A percentile compares a stretch with the other conserved stretches of the same genome.
phyloP scores from a whole-genome alignment of 768 basidiomycete genomes.

The Lanmaoa pseudosensibilis region DNA sequence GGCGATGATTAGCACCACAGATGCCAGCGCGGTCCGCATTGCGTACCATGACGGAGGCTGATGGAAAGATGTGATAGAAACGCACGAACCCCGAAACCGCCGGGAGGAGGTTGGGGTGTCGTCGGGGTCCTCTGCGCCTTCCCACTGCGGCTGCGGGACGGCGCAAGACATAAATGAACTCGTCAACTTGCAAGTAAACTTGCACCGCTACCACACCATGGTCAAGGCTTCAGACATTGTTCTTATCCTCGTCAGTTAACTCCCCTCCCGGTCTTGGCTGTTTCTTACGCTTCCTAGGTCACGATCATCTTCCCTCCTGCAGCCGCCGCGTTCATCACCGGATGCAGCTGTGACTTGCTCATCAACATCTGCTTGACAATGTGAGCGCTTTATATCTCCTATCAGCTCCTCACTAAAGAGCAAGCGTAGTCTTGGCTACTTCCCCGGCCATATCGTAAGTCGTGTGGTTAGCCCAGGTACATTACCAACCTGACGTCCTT shows the following conservation, averaged over 20 bases:
- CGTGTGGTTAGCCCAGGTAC: no score
- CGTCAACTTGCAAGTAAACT: background rate
- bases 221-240: slow-evolving; percentile 69
- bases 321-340: slow-evolving; percentile 72
- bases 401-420: slow-evolving; percentile 1
- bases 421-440: slow-evolving; percentile 62
- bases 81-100: slow-evolving; percentile 15
- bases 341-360: slow-evolving; percentile 83
- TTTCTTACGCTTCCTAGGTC: slow-evolving; percentile 43
- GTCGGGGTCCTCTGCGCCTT: slow-evolving; percentile 23
- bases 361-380: slow-evolving; percentile 81
- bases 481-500: background rate
- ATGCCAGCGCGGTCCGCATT: background rate
- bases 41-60: slow-evolving; percentile 25
- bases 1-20: background rate
- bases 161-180: background rate
- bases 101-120: background rate
- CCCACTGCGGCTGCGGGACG: slow-evolving; percentile 17
- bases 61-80: slow-evolving; percentile 2
- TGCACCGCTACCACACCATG: slow-evolving; percentile 29
- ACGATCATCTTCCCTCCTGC: slow-evolving; percentile 83
- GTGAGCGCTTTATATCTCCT: slow-evolving; percentile 41
- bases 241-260: slow-evolving; percentile 65
- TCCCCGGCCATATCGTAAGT: slow-evolving; percentile 61
- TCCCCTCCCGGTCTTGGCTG: background rate